phyloP scores from a whole-genome alignment of 75 land plant genomes.

The Isoetes taiwanensis region DNA sequence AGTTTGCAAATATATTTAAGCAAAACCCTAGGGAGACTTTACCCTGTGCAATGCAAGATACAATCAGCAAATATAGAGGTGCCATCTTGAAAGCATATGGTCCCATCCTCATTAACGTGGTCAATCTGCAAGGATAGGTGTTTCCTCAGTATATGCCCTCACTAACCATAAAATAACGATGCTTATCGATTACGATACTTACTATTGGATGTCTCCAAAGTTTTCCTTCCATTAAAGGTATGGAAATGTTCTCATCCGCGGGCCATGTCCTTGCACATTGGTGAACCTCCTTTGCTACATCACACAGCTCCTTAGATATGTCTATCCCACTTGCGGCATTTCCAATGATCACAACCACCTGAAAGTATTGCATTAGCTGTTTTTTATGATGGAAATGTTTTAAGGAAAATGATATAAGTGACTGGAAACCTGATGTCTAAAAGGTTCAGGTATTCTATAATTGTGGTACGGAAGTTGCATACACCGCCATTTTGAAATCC shows the following conservation, averaged over 20 bases:
- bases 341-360: slow-evolving; percentile 79
- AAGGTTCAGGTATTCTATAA: slow-evolving; percentile 64
- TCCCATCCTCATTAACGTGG: slow-evolving; percentile 51
- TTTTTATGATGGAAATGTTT: neutral
- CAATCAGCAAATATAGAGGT: slow-evolving; percentile 36
- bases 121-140: slow-evolving; percentile 44
- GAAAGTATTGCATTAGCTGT: neutral
- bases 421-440: slow-evolving; percentile 38
- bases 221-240: slow-evolving; percentile 28
- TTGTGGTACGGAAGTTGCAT: slow-evolving; percentile 79
- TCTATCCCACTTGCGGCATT: slow-evolving; percentile 59
- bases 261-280: slow-evolving; percentile 40
- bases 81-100: slow-evolving; percentile 60
- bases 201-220: slow-evolving; percentile 60
- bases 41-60: slow-evolving; percentile 95
- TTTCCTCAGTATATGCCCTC: too few species aligned
- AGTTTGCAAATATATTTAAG: neutral
- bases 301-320: slow-evolving; percentile 54
- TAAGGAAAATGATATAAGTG: neutral
- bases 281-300: slow-evolving; percentile 74
- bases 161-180: neutral
- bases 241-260: slow-evolving; percentile 9
- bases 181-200: neutral
- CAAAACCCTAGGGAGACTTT: too few species aligned
- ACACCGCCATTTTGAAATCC: slow-evolving; percentile 72